Percentiles rank a stretch among this genome's conserved stretches.
Evolutionary conservation across 139 green algal species (phyloP).

Genomic region (Trebouxia sp.): DNA sequence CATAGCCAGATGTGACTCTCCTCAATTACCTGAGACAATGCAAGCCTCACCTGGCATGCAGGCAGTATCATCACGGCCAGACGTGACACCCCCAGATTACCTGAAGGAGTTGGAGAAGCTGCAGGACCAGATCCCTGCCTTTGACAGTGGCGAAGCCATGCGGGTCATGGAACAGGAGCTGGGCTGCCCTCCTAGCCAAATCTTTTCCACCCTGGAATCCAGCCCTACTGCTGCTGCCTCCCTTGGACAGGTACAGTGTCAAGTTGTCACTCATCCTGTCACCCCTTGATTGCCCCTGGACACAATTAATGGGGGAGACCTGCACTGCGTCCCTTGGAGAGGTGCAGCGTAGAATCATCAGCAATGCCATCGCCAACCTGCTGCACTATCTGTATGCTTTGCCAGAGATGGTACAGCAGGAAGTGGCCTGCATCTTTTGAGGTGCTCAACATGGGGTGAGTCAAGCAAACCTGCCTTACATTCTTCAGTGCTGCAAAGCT

Average conservation of each 20-base stretch:
- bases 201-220: constrained; percentile 71
- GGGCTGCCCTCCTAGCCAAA: constrained; percentile 40
- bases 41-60: constrained; percentile 40
- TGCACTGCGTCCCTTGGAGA: no score
- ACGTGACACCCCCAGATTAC: constrained; percentile 81
- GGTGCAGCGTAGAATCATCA: no score
- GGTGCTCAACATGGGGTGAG: no score
- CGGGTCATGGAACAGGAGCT: constrained; percentile 73
- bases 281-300: no score
- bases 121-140: constrained; percentile 87
- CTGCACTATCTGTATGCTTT: not conserved
- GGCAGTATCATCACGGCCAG: constrained; percentile 70
- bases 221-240: constrained; percentile 79
- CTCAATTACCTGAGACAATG: not conserved
- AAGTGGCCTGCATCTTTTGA: no score
- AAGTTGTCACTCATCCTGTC: no score
- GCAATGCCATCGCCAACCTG: not conserved
- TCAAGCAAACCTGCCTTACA: no score
- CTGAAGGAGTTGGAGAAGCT: constrained; percentile 78
- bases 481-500: no score
- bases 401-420: no score
- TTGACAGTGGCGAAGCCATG: constrained; percentile 57
- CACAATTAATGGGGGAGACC: no score
- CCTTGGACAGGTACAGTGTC: constrained; percentile 83
- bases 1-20: no score